A percentile compares a stretch with the other conserved stretches of the same genome.
Evolutionary conservation across 2,329 filamentous ascomycete genomes (phyloP).

Genomic region (Penicillium occitanis): DNA sequence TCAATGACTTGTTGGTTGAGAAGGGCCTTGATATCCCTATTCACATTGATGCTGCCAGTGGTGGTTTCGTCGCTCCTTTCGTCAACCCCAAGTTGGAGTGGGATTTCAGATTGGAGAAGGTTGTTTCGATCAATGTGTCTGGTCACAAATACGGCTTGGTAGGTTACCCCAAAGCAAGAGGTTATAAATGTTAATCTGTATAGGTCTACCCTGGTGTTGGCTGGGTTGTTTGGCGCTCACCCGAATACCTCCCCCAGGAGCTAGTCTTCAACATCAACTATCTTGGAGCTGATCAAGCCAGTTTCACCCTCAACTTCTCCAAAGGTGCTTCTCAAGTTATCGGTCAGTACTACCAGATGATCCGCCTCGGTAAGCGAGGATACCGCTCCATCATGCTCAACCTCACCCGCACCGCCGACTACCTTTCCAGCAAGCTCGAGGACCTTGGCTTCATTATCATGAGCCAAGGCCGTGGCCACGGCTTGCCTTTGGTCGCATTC

Average conservation of each 20-base stretch:
- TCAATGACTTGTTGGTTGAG: slow-evolving; percentile 82
- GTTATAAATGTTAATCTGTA: background rate
- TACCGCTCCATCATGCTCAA: slow-evolving; percentile 95
- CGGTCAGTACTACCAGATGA: slow-evolving; percentile 96
- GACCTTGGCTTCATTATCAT: slow-evolving; percentile 82
- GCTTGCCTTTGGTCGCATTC: slow-evolving; percentile 88
- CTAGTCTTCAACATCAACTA: slow-evolving; percentile 99
- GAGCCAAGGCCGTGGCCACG: slow-evolving; percentile 73
- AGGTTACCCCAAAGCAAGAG: background rate
- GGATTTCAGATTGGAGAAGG: slow-evolving; percentile 88
- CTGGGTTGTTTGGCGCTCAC: slow-evolving; percentile 85
- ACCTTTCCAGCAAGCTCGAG: slow-evolving; percentile 72
- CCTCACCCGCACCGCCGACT: slow-evolving; percentile 84
- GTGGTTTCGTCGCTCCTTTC: slow-evolving; percentile 91
- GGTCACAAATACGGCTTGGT: slow-evolving; percentile 80
- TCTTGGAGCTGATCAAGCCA: slow-evolving; percentile 89
- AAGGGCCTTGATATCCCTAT: slow-evolving; percentile 77
- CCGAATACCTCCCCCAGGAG: slow-evolving; percentile 81
- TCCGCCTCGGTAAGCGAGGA: slow-evolving; percentile 87
- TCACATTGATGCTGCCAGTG: slow-evolving; percentile 89
- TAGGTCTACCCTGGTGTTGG: slow-evolving; percentile 84
- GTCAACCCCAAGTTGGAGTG: slow-evolving; percentile 79
- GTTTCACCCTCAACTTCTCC: slow-evolving; percentile 96
- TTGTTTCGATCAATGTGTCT: slow-evolving; percentile 90
- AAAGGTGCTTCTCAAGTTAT: slow-evolving; percentile 94